Evolutionary conservation across 2,329 filamentous ascomycete genomes (phyloP), one percentile per base, ranked within the genome.

Genomic region (Cytospora leucostoma): DNA sequence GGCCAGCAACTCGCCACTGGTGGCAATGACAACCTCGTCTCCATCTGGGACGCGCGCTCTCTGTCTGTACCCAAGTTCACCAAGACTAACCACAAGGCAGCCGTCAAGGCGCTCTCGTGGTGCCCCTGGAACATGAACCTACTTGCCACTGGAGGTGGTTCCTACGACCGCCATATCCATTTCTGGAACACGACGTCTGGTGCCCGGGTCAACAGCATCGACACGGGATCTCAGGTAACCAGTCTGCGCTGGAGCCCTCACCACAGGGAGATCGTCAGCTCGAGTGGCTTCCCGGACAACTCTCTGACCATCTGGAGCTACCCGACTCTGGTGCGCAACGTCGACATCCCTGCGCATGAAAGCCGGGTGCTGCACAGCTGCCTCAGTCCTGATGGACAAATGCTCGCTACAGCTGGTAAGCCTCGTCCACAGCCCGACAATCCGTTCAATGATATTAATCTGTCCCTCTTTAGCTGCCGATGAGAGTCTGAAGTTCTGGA

Each of bases 171-270:
- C 70, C 91, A 97, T 79, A 99, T 99, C 77, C 95, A 99, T 83
- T 99, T 99, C 86, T 99, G 95, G 95, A 99, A 99, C 85, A 96
- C 93, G 54, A 98, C 95, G 27, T 97, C 94, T 5, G 95, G 95
- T 66, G 94, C 95, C 59, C 91, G 95, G 71, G 93, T 96, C 80
- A 99, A 99, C 88, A 96, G 92, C 84, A 98, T 99, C 77, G 93
- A 98, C 77, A 98, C 95, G 49, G 95, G 95, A 66, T 97, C 93
- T 54, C 95, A 99, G 78, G 96, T 99, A 63, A 99, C 95, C 69
- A 95, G 91, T 71, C 86, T 99, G 63, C 89, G 93, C 72, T 99
- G 95, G 95, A 96, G 92, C 84, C 92, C 93, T 67, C 89, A 92
- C 78, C 96, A 98, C 85, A 93, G 95, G 70, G 95, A 99, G 84